Evolutionary conservation across 2,329 filamentous ascomycete species (phyloP), one percentile per base, ranked within the genome.

Genomic region (Incumbomyces delicatus): DNA sequence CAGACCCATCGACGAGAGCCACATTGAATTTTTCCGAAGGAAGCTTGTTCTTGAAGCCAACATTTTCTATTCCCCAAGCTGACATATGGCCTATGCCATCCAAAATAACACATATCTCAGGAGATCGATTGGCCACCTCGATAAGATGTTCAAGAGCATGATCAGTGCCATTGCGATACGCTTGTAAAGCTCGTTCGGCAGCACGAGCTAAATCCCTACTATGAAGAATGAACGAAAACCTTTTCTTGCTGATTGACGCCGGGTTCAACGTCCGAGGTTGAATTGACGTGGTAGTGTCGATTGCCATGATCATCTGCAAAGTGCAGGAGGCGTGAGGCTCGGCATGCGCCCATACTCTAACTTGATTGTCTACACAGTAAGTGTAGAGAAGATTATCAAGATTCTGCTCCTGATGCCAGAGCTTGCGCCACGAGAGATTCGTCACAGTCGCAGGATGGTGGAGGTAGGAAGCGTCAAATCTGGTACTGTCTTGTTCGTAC

Each of bases 321-420:
- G 84, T 78, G 44, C 87, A 80, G 11, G 81, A 71, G 16, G 81
- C 78, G 56, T 84, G 77, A 32, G 79, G 75, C 50, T 94, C 86
- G 4, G 80, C 80, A 7, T 83, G 76, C 0, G 83, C 82, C 90
- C 90, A 98, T 34, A 95, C 76, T 38, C 89, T 78, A 52, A 96
- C 69, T 41, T 82, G 72, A 48, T 83, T 81, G 61, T 98, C 92
- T 12, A 80, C 75, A 57, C 87, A 94, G 53, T 89, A 79, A 0
- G 92, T 95, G 61, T 95, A 96, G 1, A 98, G 74, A 1, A 94
- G 83, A 63, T 95, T 92, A 33, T 92, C 85, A 46, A 83, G 77
- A 5, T 79, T 80, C 60, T 94, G 85, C 31, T 90, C 86, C 12
- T 79, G 68, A 59, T 92, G 80, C 51, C 79, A 78, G 5, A 87